These are phyloP conservation scores for Candida sphagnicola DNA, from an alignment of 805 yeast genomes.

Conservation along the genomic window DNA sequence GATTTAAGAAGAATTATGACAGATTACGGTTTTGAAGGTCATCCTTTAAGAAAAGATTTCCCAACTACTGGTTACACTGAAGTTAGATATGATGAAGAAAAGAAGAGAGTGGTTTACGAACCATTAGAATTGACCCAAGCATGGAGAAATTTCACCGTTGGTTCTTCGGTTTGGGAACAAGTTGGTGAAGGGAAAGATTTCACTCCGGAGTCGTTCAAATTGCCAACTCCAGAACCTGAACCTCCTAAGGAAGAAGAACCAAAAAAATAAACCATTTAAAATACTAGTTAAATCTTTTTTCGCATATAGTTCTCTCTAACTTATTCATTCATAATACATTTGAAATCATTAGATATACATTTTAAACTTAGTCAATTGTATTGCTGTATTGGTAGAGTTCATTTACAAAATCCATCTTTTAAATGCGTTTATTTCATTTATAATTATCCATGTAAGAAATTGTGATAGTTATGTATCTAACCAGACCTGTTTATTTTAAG, in stretches of 20 bases:
- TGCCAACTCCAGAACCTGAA: conserved; percentile 81
- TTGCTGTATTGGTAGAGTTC: too few relatives aligned
- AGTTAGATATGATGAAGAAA: conserved; percentile 86
- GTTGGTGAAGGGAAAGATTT: conserved; percentile 83
- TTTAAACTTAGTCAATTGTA: too few relatives aligned
- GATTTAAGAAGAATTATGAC: conserved; percentile 87
- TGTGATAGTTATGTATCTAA: too few relatives aligned
- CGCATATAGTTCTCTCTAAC: conserved; percentile 1
- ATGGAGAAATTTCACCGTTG: conserved; percentile 85
- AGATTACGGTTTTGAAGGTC: conserved; percentile 90
- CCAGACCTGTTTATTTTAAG: too few relatives aligned
- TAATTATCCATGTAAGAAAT: too few relatives aligned
- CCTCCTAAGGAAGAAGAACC: conserved; percentile 39
- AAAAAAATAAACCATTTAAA: conserved; percentile 20
- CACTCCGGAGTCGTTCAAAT: conserved; percentile 75
- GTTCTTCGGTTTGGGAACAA: conserved; percentile 88
- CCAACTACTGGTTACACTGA: conserved; percentile 91
- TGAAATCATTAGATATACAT: background rate
- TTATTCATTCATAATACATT: background rate
- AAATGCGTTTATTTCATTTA: too few relatives aligned
- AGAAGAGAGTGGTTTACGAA: conserved; percentile 84
- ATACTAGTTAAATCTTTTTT: background rate
- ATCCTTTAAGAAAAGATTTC: conserved; percentile 88
- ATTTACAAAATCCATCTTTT: too few relatives aligned
- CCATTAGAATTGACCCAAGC: conserved; percentile 91